Evolutionary conservation across 2,329 filamentous ascomycete species (phyloP).

Genomic region (Biscogniauxia sp.): DNA sequence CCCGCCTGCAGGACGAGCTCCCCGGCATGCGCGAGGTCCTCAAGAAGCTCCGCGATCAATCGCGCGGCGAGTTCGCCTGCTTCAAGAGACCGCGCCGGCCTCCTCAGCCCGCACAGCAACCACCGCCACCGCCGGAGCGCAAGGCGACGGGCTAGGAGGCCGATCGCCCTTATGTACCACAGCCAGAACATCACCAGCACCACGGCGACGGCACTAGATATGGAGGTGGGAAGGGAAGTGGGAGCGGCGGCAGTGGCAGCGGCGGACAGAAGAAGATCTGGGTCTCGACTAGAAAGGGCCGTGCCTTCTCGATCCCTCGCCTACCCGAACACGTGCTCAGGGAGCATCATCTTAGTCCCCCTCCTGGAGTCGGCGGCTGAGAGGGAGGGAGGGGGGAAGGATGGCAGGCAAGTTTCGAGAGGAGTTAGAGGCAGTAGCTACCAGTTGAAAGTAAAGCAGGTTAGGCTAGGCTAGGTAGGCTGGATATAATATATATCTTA

Average conservation of each 20-base stretch:
- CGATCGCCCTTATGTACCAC: constrained; percentile 4
- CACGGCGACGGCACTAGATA: too few species aligned
- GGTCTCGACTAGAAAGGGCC: constrained; percentile 4
- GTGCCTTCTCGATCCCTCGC: constrained; percentile 7
- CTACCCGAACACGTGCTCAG: constrained; percentile 4
- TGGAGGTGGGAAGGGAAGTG: too few species aligned
- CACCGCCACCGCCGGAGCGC: constrained; percentile 20
- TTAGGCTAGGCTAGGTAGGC: too few species aligned
- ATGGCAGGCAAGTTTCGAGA: too few species aligned
- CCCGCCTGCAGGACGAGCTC: constrained; percentile 78
- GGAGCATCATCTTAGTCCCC: background rate
- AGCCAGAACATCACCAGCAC: too few species aligned
- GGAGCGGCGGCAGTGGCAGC: background rate
- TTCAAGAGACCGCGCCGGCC: constrained; percentile 53
- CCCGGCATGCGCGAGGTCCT: constrained; percentile 85
- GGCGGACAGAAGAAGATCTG: constrained; percentile 2
- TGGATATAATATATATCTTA: too few species aligned
- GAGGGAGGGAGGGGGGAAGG: background rate
- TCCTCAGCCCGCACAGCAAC: constrained; percentile 7
- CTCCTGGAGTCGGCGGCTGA: too few species aligned
- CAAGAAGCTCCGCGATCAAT: constrained; percentile 78
- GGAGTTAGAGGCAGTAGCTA: too few species aligned
- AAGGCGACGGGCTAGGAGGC: constrained; percentile 30
- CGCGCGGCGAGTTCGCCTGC: constrained; percentile 83
- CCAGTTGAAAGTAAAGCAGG: too few species aligned